Percentiles rank a stretch among this genome's conserved stretches.
phyloP scores from a whole-genome alignment of 2,329 filamentous ascomycete genomes.

The Trichoderma cornu-damae region DNA sequence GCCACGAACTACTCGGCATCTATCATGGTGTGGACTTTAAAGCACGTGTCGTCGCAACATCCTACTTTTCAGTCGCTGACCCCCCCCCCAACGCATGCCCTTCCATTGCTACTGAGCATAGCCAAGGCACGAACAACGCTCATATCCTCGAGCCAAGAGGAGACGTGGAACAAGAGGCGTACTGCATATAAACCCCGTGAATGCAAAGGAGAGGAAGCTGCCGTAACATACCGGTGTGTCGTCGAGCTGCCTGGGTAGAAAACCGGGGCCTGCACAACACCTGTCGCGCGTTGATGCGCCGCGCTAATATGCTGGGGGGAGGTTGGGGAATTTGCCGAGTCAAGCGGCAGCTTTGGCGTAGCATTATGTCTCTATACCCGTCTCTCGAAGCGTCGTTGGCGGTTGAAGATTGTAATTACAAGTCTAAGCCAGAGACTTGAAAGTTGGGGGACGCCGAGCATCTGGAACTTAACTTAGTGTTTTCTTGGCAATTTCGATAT shows the following conservation, averaged over 20 bases:
- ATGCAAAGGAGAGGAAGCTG: neutral
- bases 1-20: neutral
- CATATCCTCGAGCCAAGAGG: neutral
- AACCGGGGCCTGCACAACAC: constrained; percentile 25
- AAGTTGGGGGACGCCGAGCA: neutral
- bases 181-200: neutral
- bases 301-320: constrained; percentile 1
- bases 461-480: neutral
- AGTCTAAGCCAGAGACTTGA: neutral
- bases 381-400: neutral
- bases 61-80: neutral
- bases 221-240: constrained; percentile 29
- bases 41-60: neutral
- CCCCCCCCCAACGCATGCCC: neutral
- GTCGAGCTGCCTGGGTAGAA: constrained; percentile 27
- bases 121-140: neutral
- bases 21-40: neutral
- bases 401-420: neutral
- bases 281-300: neutral
- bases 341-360: constrained; percentile 27
- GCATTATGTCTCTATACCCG: constrained; percentile 21
- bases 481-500: constrained; percentile 7
- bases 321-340: constrained; percentile 25
- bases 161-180: neutral
- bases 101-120: neutral